Base-by-base conservation (phyloP, 164 flowering plant genomes). In the Berberis vulgaris region DNA sequence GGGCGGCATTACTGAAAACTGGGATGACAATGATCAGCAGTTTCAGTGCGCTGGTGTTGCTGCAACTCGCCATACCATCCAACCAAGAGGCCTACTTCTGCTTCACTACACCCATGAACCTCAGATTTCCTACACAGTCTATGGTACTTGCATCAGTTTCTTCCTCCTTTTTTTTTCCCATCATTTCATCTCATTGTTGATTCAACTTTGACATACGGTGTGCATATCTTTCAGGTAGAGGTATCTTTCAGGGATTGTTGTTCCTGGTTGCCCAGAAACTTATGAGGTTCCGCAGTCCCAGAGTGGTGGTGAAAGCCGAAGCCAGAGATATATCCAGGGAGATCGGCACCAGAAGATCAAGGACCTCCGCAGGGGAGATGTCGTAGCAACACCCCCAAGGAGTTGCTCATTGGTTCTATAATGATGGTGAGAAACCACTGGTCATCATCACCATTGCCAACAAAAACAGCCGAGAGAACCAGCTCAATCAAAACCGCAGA, bases 231-330 rank as follows among this genome's bases (percentile, higher is more conserved):
- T 26, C 80, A 83, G 92, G 92, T n/a, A 73, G 73, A 87, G 87
- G 39, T 10, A 72, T 7, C 3, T 43, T 38, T 43, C 26, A 26
- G 86, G 91, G 44, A 63, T 49, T 1, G 41, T 63, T 10, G 26
- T 79, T n/a, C 84, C 91, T 3, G 94, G 94, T 8, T 87, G 94
- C 60, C 79, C 91, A 0, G 86, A 86, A 63, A 77, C 94, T 0
- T 87, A 11, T 72, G 79, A 87, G 56, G 68, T 76, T 49, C 45
- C 62, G 11, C 74, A 72, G 54, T 2, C 2, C 59, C 59, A 1
- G 4, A 1, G 41, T 7, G 45, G 50, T 40, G 43, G 41, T 2
- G 54, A 3, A 39, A 55, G 6, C 40, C 44, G 61, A 54, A 65
- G 62, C 64, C 54, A 70, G n/a, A 66, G 50, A 65, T 42, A 1